Percentiles rank a stretch among this genome's conserved stretches.
Evolutionary conservation across 129 eudicot genomes (phyloP).

Genomic region (Flaveria ramosissima): DNA sequence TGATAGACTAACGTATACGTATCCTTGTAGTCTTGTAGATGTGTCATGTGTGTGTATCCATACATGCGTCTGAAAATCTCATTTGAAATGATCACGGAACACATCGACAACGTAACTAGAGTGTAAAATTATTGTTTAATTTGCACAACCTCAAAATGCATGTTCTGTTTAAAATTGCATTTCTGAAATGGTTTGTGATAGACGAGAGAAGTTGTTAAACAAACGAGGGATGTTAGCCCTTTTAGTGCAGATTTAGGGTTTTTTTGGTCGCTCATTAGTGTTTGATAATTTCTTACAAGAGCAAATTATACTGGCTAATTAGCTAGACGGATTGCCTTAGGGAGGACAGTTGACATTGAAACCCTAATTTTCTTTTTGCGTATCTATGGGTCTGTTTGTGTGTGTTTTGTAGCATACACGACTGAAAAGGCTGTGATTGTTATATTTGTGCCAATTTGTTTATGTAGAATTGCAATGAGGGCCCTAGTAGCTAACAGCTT

Average conservation of each 20-base stretch:
- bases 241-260: neutral
- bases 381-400: conserved; percentile 5
- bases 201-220: no score
- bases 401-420: neutral
- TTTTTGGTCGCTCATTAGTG: conserved; percentile 6
- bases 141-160: neutral
- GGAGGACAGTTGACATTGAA: neutral
- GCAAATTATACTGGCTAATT: neutral
- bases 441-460: neutral
- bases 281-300: neutral
- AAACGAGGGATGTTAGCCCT: no score
- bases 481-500: neutral
- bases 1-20: neutral
- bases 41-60: neutral
- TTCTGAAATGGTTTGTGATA: neutral
- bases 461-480: neutral
- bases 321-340: neutral
- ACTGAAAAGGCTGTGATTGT: neutral
- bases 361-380: conserved; percentile 9
- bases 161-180: neutral
- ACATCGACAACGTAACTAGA: neutral
- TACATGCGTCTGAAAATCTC: neutral
- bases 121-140: neutral
- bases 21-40: neutral
- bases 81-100: neutral